phyloP scores from a whole-genome alignment of 306 rosid species.

The Senna siamea region DNA sequence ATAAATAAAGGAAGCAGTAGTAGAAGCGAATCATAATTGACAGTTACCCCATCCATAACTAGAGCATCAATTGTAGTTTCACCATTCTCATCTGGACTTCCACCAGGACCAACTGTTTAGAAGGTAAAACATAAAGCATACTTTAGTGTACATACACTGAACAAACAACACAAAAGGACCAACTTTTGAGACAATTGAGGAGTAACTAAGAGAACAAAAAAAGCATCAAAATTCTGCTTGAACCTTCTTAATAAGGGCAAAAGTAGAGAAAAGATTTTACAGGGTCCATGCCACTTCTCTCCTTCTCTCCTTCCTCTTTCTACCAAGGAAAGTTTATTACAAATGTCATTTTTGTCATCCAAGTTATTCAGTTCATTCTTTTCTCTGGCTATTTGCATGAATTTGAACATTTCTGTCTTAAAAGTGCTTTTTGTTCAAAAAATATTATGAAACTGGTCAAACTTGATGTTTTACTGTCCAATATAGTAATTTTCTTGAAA shows the following conservation, averaged over 20 bases:
- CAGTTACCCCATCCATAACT: conserved; percentile 90
- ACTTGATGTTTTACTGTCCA: conserved; percentile 1
- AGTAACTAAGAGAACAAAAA: background rate
- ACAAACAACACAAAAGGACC: conserved; percentile 17
- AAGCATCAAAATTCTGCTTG: background rate
- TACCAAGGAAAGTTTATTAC: conserved; percentile 25
- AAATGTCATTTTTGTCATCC: background rate
- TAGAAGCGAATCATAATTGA: conserved; percentile 21
- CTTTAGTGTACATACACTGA: background rate
- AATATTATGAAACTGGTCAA: conserved; percentile 14
- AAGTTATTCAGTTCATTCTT: background rate
- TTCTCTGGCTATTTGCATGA: background rate
- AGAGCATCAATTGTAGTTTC: conserved; percentile 93
- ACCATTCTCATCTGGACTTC: conserved; percentile 97
- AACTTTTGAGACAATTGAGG: background rate
- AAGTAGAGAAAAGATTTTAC: background rate
- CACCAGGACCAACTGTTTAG: conserved; percentile 91
- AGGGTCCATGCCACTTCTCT: background rate
- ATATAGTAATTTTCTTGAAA: too few species aligned
- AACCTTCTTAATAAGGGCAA: background rate
- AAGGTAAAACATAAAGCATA: conserved; percentile 21
- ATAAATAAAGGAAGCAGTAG: conserved; percentile 7
- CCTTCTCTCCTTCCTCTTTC: background rate
- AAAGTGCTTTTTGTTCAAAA: background rate
- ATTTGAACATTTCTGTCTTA: background rate